These are phyloP conservation scores for Paspalum vaginatum DNA, from an alignment of 176 grass and related monocot species.

Conservation along the genomic window DNA sequence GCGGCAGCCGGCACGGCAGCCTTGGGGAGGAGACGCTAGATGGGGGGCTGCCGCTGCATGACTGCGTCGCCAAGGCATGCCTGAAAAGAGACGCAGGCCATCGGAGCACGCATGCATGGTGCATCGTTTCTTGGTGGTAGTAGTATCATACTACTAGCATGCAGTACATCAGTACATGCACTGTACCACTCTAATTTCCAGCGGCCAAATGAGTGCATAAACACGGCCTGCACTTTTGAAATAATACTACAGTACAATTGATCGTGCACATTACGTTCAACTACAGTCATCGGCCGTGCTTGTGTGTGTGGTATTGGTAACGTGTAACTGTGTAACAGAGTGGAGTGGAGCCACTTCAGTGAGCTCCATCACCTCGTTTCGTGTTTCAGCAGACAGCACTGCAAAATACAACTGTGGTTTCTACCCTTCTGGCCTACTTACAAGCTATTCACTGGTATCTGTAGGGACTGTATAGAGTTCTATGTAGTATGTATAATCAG, in stretches of 20 bases:
- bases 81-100: constrained; percentile 15
- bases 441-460: constrained; percentile 8
- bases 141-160: background rate
- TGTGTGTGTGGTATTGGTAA: background rate
- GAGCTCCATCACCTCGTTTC: background rate
- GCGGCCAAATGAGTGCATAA: background rate
- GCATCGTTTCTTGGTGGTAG: background rate
- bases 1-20: constrained; percentile 6
- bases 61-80: background rate
- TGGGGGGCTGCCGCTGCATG: background rate
- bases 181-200: background rate
- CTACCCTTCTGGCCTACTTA: constrained; percentile 35
- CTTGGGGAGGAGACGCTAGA: background rate
- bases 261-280: too few species aligned
- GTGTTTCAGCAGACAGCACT: background rate
- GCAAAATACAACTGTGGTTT: background rate
- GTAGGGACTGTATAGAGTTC: background rate
- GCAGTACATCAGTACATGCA: too few species aligned
- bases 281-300: background rate
- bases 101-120: background rate
- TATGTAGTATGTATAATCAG: background rate
- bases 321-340: background rate
- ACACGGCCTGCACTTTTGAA: background rate
- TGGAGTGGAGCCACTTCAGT: background rate
- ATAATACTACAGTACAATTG: background rate